A percentile compares a stretch with the other conserved stretches of the same genome.
These are phyloP conservation scores for Globisporangium sylvaticum DNA, from an alignment of 352 stramenopile genomes.

Conservation along the genomic window DNA sequence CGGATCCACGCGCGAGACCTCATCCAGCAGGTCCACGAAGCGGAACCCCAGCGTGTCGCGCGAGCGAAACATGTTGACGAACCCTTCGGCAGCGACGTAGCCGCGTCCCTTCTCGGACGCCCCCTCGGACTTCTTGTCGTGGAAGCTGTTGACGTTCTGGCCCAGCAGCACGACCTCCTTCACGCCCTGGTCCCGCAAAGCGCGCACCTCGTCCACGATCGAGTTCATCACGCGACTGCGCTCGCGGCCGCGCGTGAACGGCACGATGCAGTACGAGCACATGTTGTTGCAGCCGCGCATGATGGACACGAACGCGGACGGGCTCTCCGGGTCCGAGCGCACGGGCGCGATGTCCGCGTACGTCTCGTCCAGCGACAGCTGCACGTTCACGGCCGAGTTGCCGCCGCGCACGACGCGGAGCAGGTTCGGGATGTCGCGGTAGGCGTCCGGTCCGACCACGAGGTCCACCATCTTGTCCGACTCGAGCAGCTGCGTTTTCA, in stretches of 20 bases:
- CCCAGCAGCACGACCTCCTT: slow-evolving; percentile 99
- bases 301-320: slow-evolving; percentile 96
- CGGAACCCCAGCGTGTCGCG: slow-evolving; percentile 89
- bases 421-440: slow-evolving; percentile 96
- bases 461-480: slow-evolving; percentile 95
- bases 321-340: slow-evolving; percentile 72
- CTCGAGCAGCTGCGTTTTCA: slow-evolving; percentile 96
- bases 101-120: slow-evolving; percentile 58
- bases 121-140: slow-evolving; percentile 89
- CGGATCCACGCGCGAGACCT: slow-evolving; percentile 89
- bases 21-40: slow-evolving; percentile 97
- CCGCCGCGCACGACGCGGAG: slow-evolving; percentile 82
- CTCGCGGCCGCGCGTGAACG: slow-evolving; percentile 97
- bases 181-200: slow-evolving; percentile 87
- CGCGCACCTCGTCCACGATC: slow-evolving; percentile 94
- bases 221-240: slow-evolving; percentile 87
- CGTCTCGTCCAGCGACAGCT: slow-evolving; percentile 97
- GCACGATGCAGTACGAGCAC: slow-evolving; percentile 99
- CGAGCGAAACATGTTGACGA: slow-evolving; percentile 93
- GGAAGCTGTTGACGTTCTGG: slow-evolving; percentile 99
- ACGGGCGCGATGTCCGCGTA: slow-evolving; percentile 98
- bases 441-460: slow-evolving; percentile 97
- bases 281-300: slow-evolving; percentile 99
- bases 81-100: slow-evolving; percentile 89
- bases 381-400: slow-evolving; percentile 90